Evolutionary conservation across 2,329 filamentous ascomycete species (phyloP).

Genomic region (Cladosporium halotolerans): DNA sequence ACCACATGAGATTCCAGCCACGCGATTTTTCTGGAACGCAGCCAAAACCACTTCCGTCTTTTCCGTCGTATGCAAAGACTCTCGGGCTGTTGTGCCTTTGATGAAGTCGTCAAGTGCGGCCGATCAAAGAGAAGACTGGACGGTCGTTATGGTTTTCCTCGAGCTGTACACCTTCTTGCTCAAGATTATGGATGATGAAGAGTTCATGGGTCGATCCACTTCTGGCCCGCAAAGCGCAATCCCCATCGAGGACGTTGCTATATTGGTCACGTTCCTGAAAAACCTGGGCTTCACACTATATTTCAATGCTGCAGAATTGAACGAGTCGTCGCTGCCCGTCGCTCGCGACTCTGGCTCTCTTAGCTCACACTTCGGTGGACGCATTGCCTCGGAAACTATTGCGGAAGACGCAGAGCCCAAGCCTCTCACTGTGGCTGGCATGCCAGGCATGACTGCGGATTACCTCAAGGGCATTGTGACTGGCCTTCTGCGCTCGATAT

Average conservation of each 20-base stretch:
- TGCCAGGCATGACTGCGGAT: slow-evolving; percentile 67
- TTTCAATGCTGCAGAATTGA: slow-evolving; percentile 65
- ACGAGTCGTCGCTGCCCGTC: slow-evolving; percentile 10
- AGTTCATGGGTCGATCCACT: slow-evolving; percentile 54
- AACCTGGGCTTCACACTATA: slow-evolving; percentile 85
- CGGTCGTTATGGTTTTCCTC: slow-evolving; percentile 79
- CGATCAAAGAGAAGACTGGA: slow-evolving; percentile 64
- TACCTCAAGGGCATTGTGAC: slow-evolving; percentile 77
- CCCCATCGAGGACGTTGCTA: slow-evolving; percentile 62
- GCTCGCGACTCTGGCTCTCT: slow-evolving; percentile 15
- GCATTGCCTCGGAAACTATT: neutral
- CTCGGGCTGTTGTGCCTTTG: slow-evolving; percentile 53
- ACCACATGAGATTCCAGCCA: slow-evolving; percentile 55
- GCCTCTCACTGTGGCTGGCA: slow-evolving; percentile 48
- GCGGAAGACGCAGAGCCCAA: slow-evolving; percentile 22
- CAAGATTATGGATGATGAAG: slow-evolving; percentile 90
- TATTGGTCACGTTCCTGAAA: slow-evolving; percentile 77
- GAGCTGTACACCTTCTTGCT: slow-evolving; percentile 92
- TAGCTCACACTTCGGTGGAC: slow-evolving; percentile 11
- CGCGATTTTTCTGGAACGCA: slow-evolving; percentile 80
- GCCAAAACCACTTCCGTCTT: slow-evolving; percentile 54
- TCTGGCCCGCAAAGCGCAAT: slow-evolving; percentile 56
- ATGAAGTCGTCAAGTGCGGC: slow-evolving; percentile 35
- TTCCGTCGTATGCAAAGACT: slow-evolving; percentile 49
- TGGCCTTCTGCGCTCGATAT: slow-evolving; percentile 75